phyloP scores from a whole-genome alignment of 345 rosid species.

The Physaria fendleri region DNA sequence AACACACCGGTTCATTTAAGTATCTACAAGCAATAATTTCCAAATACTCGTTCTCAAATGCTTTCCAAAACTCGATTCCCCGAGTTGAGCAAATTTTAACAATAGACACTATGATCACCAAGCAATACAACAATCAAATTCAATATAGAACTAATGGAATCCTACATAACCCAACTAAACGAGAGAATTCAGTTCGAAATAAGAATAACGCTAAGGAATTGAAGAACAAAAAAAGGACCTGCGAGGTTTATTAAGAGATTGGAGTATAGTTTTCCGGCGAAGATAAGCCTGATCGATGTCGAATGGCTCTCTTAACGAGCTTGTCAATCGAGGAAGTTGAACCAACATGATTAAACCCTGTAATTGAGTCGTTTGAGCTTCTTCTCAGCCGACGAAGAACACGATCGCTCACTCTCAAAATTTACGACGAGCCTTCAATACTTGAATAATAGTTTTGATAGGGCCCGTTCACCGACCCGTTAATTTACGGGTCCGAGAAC shows the following conservation, averaged over 20 bases:
- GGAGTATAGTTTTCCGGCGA: conserved; percentile 64
- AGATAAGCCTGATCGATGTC: conserved; percentile 86
- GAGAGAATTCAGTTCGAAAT: not conserved
- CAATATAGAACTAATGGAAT: not conserved
- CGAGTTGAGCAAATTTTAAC: not conserved
- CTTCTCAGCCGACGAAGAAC: conserved; percentile 8
- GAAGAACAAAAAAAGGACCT: conserved; percentile 29
- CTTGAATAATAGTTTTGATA: not conserved
- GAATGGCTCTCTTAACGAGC: conserved; percentile 75
- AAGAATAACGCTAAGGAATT: not conserved
- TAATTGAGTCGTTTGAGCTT: conserved; percentile 9
- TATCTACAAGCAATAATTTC: not conserved
- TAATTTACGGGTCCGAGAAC: not conserved
- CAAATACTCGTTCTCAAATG: not conserved
- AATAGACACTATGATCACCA: not conserved
- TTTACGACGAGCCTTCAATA: not conserved
- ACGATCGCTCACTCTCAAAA: not conserved
- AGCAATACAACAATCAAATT: conserved; percentile 13
- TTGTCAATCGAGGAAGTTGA: conserved; percentile 81
- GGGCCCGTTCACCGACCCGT: conserved; percentile 12
- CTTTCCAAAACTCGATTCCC: not conserved
- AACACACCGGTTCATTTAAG: not conserved
- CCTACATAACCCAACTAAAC: not conserved
- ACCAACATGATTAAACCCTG: conserved; percentile 39
- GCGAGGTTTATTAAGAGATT: conserved; percentile 42